phyloP scores from a whole-genome alignment of 768 basidiomycete genomes.

The Steccherinum ochraceum region DNA sequence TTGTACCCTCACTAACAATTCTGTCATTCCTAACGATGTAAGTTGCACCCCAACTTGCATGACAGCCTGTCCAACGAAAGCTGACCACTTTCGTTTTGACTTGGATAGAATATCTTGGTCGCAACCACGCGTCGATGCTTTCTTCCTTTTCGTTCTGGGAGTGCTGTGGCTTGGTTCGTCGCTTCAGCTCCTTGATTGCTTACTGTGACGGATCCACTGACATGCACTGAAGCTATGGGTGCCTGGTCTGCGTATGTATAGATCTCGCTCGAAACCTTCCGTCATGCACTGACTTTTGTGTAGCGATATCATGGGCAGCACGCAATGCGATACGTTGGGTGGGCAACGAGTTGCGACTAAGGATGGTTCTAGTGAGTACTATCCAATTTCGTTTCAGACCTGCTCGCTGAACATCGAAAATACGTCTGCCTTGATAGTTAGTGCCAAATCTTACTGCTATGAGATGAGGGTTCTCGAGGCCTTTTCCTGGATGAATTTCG shows the following conservation, averaged over 20 bases:
- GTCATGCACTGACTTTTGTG: neutral
- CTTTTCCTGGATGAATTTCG: slow-evolving; percentile 72
- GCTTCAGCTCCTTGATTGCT: neutral
- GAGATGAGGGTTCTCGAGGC: slow-evolving; percentile 77
- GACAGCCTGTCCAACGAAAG: neutral
- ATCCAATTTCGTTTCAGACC: neutral
- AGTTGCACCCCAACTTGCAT: slow-evolving; percentile 20
- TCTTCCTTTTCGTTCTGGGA: slow-evolving; percentile 46
- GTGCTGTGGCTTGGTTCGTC: slow-evolving; percentile 65
- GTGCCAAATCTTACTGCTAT: slow-evolving; percentile 55
- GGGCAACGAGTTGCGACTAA: slow-evolving; percentile 40
- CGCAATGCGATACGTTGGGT: slow-evolving; percentile 24
- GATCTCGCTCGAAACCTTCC: too few species aligned
- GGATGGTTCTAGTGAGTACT: slow-evolving; percentile 45
- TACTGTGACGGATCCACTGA: neutral
- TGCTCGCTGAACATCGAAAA: neutral
- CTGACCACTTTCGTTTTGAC: too few species aligned
- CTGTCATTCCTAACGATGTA: slow-evolving; percentile 56
- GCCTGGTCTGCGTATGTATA: slow-evolving; percentile 63
- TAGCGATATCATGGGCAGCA: slow-evolving; percentile 63
- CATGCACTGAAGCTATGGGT: slow-evolving; percentile 48
- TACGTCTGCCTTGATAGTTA: slow-evolving; percentile 34
- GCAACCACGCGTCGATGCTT: slow-evolving; percentile 56
- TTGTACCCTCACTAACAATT: slow-evolving; percentile 62
- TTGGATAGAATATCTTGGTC: slow-evolving; percentile 57